These are phyloP conservation scores for Zychaea mexicana DNA, from an alignment of 371 early-diverging fungal species.

Conservation along the genomic window DNA sequence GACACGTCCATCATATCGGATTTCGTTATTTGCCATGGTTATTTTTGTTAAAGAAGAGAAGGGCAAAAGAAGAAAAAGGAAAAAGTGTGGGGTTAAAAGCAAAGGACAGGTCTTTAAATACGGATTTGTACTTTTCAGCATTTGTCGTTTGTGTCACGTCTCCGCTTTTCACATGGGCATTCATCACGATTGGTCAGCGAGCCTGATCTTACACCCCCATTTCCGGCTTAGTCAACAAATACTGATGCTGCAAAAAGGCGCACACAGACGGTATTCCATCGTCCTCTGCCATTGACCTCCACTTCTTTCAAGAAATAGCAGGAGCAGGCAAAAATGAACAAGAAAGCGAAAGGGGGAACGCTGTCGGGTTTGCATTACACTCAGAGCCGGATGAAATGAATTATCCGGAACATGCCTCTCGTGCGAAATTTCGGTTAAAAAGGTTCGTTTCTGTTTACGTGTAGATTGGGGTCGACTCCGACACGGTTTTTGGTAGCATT, in stretches of 20 bases:
- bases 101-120: neutral
- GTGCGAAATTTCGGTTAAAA: neutral
- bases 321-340: neutral
- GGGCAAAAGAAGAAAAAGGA: neutral
- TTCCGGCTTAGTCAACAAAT: neutral
- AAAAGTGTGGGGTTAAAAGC: constrained; percentile 3
- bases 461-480: no score
- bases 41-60: neutral
- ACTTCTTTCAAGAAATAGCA: neutral
- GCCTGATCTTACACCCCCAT: neutral
- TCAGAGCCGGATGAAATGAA: neutral
- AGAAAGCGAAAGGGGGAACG: no score
- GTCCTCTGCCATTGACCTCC: neutral
- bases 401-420: neutral
- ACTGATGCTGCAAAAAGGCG: no score
- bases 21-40: constrained; percentile 41
- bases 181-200: neutral
- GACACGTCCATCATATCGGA: constrained; percentile 89
- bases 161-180: constrained; percentile 5
- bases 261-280: no score
- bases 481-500: no score
- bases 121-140: constrained; percentile 3
- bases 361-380: neutral
- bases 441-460: neutral
- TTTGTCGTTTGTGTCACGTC: constrained; percentile 1